Percentiles rank a stretch among this genome's conserved stretches.
These are phyloP conservation scores for Umbelopsis sp. DNA, from an alignment of 371 early-diverging fungal genomes.

Conservation along the genomic window DNA sequence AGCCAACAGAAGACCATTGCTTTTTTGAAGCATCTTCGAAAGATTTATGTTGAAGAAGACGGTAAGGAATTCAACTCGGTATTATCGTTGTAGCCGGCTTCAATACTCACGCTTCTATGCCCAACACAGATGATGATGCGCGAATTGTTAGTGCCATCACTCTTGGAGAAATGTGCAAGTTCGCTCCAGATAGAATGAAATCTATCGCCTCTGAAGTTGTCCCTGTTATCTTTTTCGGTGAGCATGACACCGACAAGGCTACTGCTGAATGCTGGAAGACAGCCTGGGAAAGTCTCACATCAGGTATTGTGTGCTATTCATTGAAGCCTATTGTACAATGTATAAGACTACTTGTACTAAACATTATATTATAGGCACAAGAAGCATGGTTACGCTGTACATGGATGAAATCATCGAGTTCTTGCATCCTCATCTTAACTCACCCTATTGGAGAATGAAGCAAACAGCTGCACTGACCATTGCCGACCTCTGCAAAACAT, in stretches of 20 bases:
- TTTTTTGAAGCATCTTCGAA: constrained; percentile 69
- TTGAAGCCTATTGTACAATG: no score
- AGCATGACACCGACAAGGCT: constrained; percentile 66
- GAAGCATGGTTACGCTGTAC: constrained; percentile 63
- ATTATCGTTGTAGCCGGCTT: neutral
- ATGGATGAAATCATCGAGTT: constrained; percentile 65
- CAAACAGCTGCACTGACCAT: constrained; percentile 76
- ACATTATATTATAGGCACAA: constrained; percentile 41
- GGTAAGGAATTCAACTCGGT: constrained; percentile 34
- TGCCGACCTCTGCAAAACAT: constrained; percentile 61
- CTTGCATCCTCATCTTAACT: constrained; percentile 57
- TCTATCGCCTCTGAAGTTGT: constrained; percentile 62
- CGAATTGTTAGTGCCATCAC: constrained; percentile 77
- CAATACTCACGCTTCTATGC: no score
- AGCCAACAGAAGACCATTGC: constrained; percentile 63
- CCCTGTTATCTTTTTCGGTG: constrained; percentile 80
- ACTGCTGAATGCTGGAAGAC: constrained; percentile 71
- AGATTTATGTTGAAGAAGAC: constrained; percentile 73
- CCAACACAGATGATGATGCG: constrained; percentile 66
- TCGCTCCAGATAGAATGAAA: constrained; percentile 72
- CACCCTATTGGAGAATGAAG: constrained; percentile 80
- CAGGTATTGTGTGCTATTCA: constrained; percentile 44
- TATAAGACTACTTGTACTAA: no score
- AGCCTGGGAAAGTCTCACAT: constrained; percentile 86
- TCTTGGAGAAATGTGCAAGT: constrained; percentile 75